Evolutionary conservation across 805 yeast species (phyloP).

Genomic region (Starmerella gropengiesseri): DNA sequence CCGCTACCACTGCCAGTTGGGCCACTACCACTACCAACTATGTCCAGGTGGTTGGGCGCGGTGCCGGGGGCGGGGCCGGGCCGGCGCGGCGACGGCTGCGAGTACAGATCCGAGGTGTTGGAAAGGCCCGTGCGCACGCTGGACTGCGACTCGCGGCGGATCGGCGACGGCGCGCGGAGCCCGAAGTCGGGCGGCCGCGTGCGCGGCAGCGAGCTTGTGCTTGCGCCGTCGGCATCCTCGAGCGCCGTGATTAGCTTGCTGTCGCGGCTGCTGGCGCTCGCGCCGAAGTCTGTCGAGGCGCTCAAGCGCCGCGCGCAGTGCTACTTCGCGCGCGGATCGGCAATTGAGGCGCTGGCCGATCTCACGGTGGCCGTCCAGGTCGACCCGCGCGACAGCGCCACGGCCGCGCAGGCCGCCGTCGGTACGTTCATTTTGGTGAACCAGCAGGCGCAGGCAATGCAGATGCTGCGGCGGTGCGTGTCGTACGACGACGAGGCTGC

Average conservation of each 20-base stretch:
- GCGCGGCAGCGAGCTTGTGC: conserved; percentile 2
- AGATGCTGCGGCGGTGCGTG: conserved; percentile 53
- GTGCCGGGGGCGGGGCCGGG: not conserved
- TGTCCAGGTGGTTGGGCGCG: no score
- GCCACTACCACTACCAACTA: no score
- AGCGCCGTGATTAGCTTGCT: conserved; percentile 7
- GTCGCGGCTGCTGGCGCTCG: conserved; percentile 13
- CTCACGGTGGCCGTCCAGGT: conserved; percentile 25
- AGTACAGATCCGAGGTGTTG: conserved; percentile 8
- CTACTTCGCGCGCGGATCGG: conserved; percentile 25
- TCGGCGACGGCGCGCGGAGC: conserved; percentile 13
- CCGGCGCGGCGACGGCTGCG: conserved; percentile 11
- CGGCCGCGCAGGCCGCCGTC: conserved; percentile 32
- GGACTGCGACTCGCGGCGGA: conserved; percentile 5
- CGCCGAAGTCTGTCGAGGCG: conserved; percentile 25
- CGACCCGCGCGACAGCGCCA: conserved; percentile 24
- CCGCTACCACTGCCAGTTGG: no score
- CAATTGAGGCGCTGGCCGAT: conserved; percentile 31
- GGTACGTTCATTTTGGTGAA: conserved; percentile 37
- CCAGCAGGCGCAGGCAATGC: conserved; percentile 43
- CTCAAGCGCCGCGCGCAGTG: conserved; percentile 30
- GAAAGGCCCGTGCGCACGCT: not conserved
- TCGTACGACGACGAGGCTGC: conserved; percentile 64
- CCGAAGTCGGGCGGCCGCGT: conserved; percentile 23
- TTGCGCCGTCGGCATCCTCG: conserved; percentile 10